Conservation (phyloP, 495 filamentous ascomycete species). For the Tuber brumale region DNA sequence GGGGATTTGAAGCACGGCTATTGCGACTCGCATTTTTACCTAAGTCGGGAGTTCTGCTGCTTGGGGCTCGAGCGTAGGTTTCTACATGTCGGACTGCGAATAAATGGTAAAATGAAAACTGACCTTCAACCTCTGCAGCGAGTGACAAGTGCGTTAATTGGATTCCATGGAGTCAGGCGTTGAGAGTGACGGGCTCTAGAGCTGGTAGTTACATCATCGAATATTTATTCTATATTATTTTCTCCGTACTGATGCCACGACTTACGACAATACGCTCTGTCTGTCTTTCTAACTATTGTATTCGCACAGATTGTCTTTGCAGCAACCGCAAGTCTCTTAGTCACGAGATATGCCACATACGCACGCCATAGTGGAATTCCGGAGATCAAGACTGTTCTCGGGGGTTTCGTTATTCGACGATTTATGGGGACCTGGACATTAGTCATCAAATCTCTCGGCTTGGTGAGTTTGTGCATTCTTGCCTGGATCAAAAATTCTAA, state of each 20-base stretch:
- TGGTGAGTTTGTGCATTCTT: constrained; percentile 53
- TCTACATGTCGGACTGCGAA: neutral
- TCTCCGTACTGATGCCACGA: constrained; percentile 55
- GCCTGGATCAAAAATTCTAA: neutral
- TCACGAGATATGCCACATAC: constrained; percentile 75
- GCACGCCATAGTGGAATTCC: constrained; percentile 96
- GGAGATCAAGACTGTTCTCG: constrained; percentile 94
- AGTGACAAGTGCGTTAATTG: constrained; percentile 71
- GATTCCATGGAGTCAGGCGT: constrained; percentile 72
- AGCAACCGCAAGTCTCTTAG: constrained; percentile 66
- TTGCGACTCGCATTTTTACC: constrained; percentile 74
- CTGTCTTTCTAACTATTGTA: neutral
- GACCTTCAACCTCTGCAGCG: constrained; percentile 44
- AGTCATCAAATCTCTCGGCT: constrained; percentile 79
- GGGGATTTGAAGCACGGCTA: constrained; percentile 90
- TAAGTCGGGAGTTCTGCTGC: constrained; percentile 88
- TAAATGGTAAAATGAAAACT: constrained; percentile 4
- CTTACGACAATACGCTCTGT: neutral
- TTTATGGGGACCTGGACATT: constrained; percentile 94
- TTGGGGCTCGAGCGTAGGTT: constrained; percentile 70
- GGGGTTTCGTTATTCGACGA: constrained; percentile 84
- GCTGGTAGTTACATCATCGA: constrained; percentile 72
- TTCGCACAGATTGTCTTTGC: constrained; percentile 67
- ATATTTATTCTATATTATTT: constrained; percentile 75
- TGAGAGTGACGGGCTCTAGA: constrained; percentile 54